Evolutionary conservation across 306 rosid genomes (phyloP).

Genomic region (Notholithocarpus densiflorus): DNA sequence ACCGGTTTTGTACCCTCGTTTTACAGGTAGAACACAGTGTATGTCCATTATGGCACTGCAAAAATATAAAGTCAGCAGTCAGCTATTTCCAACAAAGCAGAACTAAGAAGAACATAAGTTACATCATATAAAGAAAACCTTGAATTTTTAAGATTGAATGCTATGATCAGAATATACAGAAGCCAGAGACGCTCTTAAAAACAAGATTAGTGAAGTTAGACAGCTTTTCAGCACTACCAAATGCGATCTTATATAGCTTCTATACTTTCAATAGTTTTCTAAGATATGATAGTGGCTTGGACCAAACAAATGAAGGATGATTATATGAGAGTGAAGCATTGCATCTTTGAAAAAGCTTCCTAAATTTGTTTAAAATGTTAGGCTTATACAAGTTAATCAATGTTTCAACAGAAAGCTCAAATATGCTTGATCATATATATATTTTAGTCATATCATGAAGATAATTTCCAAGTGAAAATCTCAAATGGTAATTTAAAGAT

Average conservation of each 20-base stretch:
- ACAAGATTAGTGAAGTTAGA: too few species aligned
- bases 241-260: not conserved
- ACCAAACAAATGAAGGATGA: not conserved
- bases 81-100: not conserved
- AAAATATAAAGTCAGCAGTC: not conserved
- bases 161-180: too few species aligned
- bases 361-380: not conserved
- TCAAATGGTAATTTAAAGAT: not conserved
- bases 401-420: not conserved
- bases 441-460: not conserved
- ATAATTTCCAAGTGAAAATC: not conserved
- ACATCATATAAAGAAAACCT: too few species aligned
- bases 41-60: slow-evolving; percentile 34
- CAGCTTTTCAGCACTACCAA: too few species aligned
- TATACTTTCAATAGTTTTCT: not conserved
- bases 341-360: not conserved
- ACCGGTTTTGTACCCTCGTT: slow-evolving; percentile 13
- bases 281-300: not conserved
- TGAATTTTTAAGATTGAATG: too few species aligned
- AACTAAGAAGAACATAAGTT: not conserved
- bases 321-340: not conserved
- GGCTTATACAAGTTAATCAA: not conserved
- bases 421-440: not conserved
- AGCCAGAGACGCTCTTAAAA: too few species aligned
- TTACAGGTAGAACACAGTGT: slow-evolving; percentile 26